Percentiles rank a stretch among this genome's conserved stretches.
Conservation (phyloP, 1,284 basidiomycete species). For the Tremellales sp. region DNA sequence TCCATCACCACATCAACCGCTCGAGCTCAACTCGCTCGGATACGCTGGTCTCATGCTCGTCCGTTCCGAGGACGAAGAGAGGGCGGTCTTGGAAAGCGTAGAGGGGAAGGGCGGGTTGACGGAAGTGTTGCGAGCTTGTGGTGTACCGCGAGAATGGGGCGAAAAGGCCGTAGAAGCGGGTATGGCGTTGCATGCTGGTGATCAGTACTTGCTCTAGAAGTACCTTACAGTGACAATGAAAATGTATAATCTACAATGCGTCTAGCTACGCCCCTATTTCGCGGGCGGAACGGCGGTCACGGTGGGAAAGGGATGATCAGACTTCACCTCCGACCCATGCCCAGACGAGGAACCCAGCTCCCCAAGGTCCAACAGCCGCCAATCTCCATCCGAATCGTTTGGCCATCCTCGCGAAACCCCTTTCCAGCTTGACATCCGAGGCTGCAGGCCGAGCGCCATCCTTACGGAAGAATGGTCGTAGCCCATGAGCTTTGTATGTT, state of each 20-base stretch:
- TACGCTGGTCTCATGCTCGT: constrained; percentile 81
- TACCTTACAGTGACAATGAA: constrained; percentile 1
- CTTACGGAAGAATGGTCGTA: constrained; percentile 28
- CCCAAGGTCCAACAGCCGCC: constrained; percentile 46
- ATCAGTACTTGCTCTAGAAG: neutral
- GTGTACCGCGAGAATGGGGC: constrained; percentile 38
- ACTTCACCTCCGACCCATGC: constrained; percentile 48
- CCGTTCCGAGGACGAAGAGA: constrained; percentile 68
- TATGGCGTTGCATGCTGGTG: neutral
- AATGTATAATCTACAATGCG: constrained; percentile 3
- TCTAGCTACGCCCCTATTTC: neutral
- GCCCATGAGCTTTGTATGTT: constrained; percentile 20
- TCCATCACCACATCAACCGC: constrained; percentile 16
- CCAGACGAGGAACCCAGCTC: constrained; percentile 46
- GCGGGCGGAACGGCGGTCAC: too few species aligned
- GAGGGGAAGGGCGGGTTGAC: constrained; percentile 28
- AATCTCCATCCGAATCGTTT: constrained; percentile 40
- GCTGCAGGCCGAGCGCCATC: constrained; percentile 7
- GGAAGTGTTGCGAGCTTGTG: constrained; percentile 35
- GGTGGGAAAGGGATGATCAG: too few species aligned
- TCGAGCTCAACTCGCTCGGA: constrained; percentile 78
- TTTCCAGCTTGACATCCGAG: neutral
- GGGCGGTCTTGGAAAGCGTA: constrained; percentile 56
- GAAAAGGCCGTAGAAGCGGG: constrained; percentile 33
- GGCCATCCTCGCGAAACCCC: constrained; percentile 7